Evolutionary conservation across 164 flowering plant genomes (phyloP).

Genomic region (Protea cynaroides): DNA sequence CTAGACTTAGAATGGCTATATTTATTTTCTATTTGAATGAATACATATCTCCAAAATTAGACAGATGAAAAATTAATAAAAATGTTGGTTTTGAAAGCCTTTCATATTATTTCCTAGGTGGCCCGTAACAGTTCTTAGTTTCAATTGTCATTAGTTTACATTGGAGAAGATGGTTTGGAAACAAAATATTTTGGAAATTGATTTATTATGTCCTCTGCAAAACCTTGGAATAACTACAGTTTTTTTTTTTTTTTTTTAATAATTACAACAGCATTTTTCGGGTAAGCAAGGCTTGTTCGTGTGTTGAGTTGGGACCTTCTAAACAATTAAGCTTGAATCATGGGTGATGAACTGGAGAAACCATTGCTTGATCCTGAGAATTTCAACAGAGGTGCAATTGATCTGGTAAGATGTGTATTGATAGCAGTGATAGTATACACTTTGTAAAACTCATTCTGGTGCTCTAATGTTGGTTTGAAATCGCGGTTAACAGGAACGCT

Average conservation of each 20-base stretch:
- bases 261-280: neutral
- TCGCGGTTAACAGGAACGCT: conserved; percentile 41
- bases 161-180: no score
- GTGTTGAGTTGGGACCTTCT: conserved; percentile 10
- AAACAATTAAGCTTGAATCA: conserved; percentile 17
- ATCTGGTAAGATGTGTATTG: conserved; percentile 48
- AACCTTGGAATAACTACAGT: no score
- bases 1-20: no score
- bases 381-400: conserved; percentile 74
- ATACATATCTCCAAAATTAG: no score
- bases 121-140: no score
- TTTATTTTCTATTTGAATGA: no score
- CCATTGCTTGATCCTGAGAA: conserved; percentile 67
- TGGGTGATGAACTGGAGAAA: conserved; percentile 59
- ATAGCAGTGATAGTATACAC: neutral
- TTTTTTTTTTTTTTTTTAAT: neutral
- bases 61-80: no score
- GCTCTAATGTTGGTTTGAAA: conserved; percentile 4
- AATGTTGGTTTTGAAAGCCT: no score
- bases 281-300: conserved; percentile 1
- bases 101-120: no score
- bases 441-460: neutral
- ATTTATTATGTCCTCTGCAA: no score
- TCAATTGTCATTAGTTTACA: no score
- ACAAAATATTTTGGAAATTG: no score